Conservation (phyloP, 192 early-diverging fungal species). For the Umbelopsis sp. region DNA sequence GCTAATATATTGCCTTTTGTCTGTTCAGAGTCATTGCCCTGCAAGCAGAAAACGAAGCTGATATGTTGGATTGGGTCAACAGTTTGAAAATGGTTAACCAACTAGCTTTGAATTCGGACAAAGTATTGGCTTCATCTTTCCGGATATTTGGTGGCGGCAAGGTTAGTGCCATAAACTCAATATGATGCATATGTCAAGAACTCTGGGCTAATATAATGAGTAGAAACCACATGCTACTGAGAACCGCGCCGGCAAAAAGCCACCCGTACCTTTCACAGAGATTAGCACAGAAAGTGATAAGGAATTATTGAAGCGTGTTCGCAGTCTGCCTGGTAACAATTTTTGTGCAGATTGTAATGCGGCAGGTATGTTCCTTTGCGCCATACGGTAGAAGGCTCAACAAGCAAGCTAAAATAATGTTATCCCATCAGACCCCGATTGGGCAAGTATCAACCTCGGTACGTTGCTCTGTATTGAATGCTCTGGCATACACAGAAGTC, state of each 20-base stretch:
- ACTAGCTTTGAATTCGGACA: slow-evolving; percentile 55
- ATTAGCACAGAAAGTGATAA: slow-evolving; percentile 40
- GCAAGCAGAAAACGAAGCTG: slow-evolving; percentile 73
- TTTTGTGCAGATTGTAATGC: slow-evolving; percentile 59
- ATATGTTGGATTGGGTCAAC: slow-evolving; percentile 78
- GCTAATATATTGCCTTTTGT: neutral
- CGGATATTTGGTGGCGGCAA: slow-evolving; percentile 16
- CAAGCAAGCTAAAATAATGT: neutral
- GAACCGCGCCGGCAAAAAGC: neutral
- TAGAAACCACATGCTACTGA: slow-evolving; percentile 1
- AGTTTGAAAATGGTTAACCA: slow-evolving; percentile 63
- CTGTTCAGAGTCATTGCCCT: slow-evolving; percentile 62
- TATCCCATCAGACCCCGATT: slow-evolving; percentile 63
- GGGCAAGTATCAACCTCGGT: slow-evolving; percentile 86
- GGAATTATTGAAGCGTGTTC: slow-evolving; percentile 42
- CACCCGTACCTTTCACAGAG: neutral
- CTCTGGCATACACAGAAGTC: slow-evolving; percentile 89
- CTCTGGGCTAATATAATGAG: neutral
- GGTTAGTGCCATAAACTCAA: neutral
- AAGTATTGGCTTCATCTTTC: slow-evolving; percentile 37
- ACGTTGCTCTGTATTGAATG: slow-evolving; percentile 85
- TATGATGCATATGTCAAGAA: neutral
- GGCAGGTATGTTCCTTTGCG: slow-evolving; percentile 42
- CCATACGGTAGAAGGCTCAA: neutral
- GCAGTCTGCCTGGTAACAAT: slow-evolving; percentile 56